Evolutionary conservation across 106 monocot genomes (phyloP), one percentile per base, ranked within the genome.

Genomic region (Acorus gramineus): DNA sequence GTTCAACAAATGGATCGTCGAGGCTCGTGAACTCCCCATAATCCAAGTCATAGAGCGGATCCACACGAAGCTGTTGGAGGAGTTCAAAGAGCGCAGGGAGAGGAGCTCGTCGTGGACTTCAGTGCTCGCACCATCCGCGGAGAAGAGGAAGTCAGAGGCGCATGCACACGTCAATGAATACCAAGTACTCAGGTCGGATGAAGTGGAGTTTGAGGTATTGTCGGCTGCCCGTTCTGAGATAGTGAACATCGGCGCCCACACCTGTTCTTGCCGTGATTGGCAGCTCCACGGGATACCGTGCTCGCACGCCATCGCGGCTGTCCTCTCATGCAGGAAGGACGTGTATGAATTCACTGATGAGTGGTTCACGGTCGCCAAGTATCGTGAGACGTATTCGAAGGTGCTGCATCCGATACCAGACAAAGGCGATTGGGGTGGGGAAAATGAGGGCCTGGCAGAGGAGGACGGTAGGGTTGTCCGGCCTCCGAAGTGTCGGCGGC

Each of bases 221-320:
- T 87, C 70, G 6, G 46, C 69, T 59, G 80, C 76, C 12, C 75
- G 69, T 2, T 80, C 83, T 0, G 55, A 75, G 50, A 87, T 87
- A 7, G 87, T 83, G 56, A 84, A 87, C 49, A 84, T 87, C n/a
- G 80, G 78, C 4, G 68, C 66, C 4, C 80, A 61, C 6, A 56
- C 72, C 49, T 87, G 87, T 59, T 84, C 78, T 0, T 87, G 87
- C 53, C 77, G 83, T 13, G 75, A 83, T 52, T 87, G 87, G 87
- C 87, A 87, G 60, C 10, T 87, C 3, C 57, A 83, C 55, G 83
- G 83, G 3, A 72, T 87, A 50, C 83, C 87, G 3, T 87, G 87
- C 47, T 80, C 83, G 10, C 87, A 87, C 76, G 87, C 80, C 11
- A 56, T 76, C 51, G 80, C 87, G 8, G 75, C 83, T 4, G 52